Evolutionary conservation across 306 rosid genomes (phyloP).

Genomic region (Prunus mume): DNA sequence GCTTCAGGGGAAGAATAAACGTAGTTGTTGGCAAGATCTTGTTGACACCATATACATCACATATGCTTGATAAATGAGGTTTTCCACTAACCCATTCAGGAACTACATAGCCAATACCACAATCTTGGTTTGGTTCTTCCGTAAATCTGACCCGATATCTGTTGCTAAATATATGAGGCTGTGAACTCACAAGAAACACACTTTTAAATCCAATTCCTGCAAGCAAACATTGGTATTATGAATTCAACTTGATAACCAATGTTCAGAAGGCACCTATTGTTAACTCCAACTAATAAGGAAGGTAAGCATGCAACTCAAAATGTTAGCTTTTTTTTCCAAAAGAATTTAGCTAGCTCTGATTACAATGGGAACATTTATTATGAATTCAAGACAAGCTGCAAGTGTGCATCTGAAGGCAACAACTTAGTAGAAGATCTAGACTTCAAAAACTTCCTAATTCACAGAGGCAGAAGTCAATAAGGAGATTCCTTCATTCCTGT

Average conservation of each 20-base stretch:
- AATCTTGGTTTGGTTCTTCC: conserved; percentile 12
- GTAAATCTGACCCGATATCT: conserved; percentile 22
- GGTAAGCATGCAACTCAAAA: neutral
- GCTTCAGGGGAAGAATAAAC: conserved; percentile 18
- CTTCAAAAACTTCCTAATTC: no score
- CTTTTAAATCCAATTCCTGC: conserved; percentile 25
- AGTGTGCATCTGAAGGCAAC: no score
- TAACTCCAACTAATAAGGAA: no score
- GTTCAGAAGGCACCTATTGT: neutral
- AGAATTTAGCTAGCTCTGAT: no score
- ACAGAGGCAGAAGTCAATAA: no score
- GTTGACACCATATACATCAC: neutral
- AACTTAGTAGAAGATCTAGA: neutral
- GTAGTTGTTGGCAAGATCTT: conserved; percentile 13
- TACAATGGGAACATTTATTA: no score
- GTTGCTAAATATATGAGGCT: conserved; percentile 18
- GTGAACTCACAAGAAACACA: conserved; percentile 18
- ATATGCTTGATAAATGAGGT: neutral
- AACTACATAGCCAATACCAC: conserved; percentile 23
- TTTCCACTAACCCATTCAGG: conserved; percentile 21
- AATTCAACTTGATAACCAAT: neutral
- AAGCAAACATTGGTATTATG: neutral
- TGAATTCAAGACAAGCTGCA: no score
- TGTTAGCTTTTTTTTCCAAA: neutral
- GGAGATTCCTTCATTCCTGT: no score